Conservation (phyloP, 495 filamentous ascomycete species). For the Halenospora varia region DNA sequence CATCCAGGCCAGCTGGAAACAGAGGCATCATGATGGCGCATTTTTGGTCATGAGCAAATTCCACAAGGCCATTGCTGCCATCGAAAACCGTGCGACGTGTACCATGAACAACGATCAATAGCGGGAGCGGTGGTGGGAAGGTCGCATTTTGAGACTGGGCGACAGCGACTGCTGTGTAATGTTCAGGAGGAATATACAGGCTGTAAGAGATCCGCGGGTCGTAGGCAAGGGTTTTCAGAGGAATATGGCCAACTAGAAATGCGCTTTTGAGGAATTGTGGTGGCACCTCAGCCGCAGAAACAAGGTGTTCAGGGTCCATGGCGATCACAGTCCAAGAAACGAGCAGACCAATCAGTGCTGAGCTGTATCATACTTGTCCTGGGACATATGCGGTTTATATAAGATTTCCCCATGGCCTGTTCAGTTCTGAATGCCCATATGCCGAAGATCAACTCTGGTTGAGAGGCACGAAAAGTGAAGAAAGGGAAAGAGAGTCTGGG, state of each 20-base stretch:
- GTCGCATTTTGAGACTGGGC: conserved; percentile 2
- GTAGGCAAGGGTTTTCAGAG: conserved; percentile 16
- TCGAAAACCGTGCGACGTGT: conserved; percentile 17
- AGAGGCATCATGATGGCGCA: conserved; percentile 25
- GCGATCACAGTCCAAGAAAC: no score
- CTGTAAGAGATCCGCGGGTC: conserved; percentile 27
- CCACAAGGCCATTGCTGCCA: conserved; percentile 17
- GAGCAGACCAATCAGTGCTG: no score
- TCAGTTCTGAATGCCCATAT: no score
- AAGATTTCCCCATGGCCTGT: no score
- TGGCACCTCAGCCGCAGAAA: conserved; percentile 20
- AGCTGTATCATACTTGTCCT: no score
- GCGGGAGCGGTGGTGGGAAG: conserved; percentile 20
- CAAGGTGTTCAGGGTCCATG: no score
- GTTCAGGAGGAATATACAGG: conserved; percentile 22
- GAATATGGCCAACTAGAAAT: conserved; percentile 22
- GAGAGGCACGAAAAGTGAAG: no score
- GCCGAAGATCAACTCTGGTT: no score
- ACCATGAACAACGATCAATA: conserved; percentile 25
- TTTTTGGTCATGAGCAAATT: conserved; percentile 19
- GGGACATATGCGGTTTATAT: no score
- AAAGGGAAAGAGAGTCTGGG: no score
- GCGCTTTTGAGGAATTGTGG: conserved; percentile 18
- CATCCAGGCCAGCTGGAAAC: conserved; percentile 24
- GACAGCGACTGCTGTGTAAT: conserved; percentile 11